Base-by-base conservation (phyloP, 2,329 filamentous ascomycete species). In the Fusarium oligoseptatum region DNA sequence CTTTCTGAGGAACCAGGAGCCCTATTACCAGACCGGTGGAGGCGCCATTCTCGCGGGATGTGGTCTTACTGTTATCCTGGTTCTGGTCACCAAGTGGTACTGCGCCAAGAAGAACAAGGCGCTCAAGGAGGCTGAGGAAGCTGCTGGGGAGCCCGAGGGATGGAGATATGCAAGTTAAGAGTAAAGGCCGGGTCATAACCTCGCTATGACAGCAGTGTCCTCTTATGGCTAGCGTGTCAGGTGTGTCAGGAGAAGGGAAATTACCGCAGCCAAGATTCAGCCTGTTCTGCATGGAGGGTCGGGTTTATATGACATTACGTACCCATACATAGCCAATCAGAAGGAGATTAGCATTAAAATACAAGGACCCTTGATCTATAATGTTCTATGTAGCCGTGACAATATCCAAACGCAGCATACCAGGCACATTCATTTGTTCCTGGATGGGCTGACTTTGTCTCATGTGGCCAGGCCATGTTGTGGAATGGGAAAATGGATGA, bases 1-100 rank as follows among this genome's bases (percentile, higher is more conserved):
- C 67, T 81, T 80, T 48, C 72, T 80, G 0, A 71, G 73, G 4
- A 75, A 77, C 36, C 79, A 81, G 17, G 79, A 80, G 6, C 80
- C 80, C 3, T 79, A 78, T 22, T 81, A 81, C 24, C 75, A 79
- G 41, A 81, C 78, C 0, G 80, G 78, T 4, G 80, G 80, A 0
- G 80, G 79, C 3, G 70, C 70, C 1, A 80, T 81, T 9, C 75
- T 81, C 3, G 32, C 64, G 2, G 80, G 80, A 0, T 81, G 80
- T 34, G 64, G 79, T 3, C 71, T 77, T 0, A 65, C 75, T 3
- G 64, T 80, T 1, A 12, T 76, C 1, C 74, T 73, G 1, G 64
- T 77, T 6, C 43, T 77, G 2, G 60, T 75, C 0, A 76, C 77
- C 1, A 79, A 74, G 39, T 80, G 74, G 71, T 77, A 75, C 37